Base-by-base conservation (phyloP, 1,284 basidiomycete species). In the Kalmanozyma brasiliensis region DNA sequence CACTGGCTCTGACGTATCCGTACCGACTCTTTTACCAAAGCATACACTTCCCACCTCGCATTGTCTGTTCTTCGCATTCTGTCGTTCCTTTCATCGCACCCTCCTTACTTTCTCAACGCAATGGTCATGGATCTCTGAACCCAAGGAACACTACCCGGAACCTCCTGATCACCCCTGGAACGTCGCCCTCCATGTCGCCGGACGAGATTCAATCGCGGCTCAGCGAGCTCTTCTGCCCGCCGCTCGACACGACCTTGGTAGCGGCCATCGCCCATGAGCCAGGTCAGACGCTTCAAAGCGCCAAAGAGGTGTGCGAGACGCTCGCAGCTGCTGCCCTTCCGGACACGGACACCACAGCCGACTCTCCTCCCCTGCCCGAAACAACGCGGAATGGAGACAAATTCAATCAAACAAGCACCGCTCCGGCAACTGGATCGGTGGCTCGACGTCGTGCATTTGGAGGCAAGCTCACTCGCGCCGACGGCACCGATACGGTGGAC, bases 251-350 rank as follows among this genome's bases (percentile, higher is more conserved):
- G 4, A 55, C 73, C 5, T 48, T 77, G 20, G 68, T 77, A 2
- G 76, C 76, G 16, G 73, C 67, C 11, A 73, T 77, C 19, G 66
- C 66, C 0, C 34, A 68, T 36, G 76, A 77, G 40, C 66, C 56
- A 14, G 49, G 49, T 1, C 76, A 77, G 40, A 76, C 73, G 3
- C 47, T 71, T 7, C 68, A 76, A 30, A 62, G 64, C 38, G 71
- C 71, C 0, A 59, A 48, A 17, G 64, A 69, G 41, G 57, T 76
- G 2, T 67, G 73, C 37, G 55, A 65, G 49, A 58, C 49, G 5
- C 56, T 76, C 3, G 55, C 68, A 40, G 67, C 63, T 23, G 67
- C 59, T 32, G 62, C 60, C 17, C 34, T 58, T 0, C 49, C 53
- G 5, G 64, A 61, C 24, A 26, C 34, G 3, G 9, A 33, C 7